Evolutionary conservation across 495 filamentous ascomycete genomes (phyloP), one percentile per base, ranked within the genome.

Genomic region (Tirmania nivea): DNA sequence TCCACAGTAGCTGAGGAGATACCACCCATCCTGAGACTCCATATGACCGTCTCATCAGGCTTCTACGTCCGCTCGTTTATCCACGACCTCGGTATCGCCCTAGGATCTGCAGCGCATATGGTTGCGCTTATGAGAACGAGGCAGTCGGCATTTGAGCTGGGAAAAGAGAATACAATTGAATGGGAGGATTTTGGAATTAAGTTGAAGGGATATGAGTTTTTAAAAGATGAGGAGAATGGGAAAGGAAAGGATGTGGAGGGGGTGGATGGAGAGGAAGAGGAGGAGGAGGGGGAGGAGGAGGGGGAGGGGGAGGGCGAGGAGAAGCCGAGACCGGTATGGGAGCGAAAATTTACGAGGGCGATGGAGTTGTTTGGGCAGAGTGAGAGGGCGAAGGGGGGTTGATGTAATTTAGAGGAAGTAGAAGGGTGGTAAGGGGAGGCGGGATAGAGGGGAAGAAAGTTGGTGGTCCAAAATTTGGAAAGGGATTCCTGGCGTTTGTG

Each of bases 31-130:
- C 80, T 78, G 42, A 83, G 75, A 63, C 75, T 99, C 50, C 77
- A 79, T 53, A 86, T 99, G 83, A 93, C 83, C 1, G 90, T 94
- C 42, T 81, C 86, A 5, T 94, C 86, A 4, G 90, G 90, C 45
- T 99, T 96, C 72, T 99, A 99, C 68, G 90, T 99, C 42, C 84
- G 90, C 53, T 88, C 81, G 35, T 73, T 99, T 47, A 84, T 84
- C 53, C 86, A 96, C 60, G 92, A 99, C 60, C 73, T 99, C 34
- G 90, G 90, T 16, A 74, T 78, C 59, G 84, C 86, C 47, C 69
- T 93, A 10, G 79, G 80, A 21, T 92, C 83, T 35, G 77, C 81
- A 35, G 90, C 75, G 25, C 70, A 89, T 60, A 96, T 99, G 90
- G 80, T 85, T 50, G 76, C 80, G 55, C 75, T 99, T 34, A 73